phyloP scores from a whole-genome alignment of 228 moss, liverwort and hornwort species.

The Sphagnum magellanicum region DNA sequence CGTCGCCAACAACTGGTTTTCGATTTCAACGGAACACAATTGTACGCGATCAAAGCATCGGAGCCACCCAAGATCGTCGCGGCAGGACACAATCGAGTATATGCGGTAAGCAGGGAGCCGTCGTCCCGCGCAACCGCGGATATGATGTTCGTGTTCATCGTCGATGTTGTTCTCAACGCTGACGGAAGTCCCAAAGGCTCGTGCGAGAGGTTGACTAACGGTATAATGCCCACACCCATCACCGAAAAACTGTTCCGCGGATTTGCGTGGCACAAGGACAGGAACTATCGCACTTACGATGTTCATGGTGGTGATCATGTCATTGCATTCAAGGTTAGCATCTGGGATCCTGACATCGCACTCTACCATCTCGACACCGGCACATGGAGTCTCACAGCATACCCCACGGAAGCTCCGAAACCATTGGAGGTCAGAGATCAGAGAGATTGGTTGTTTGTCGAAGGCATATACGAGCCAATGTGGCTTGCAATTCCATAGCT shows the following conservation, averaged over 20 bases:
- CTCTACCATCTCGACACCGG: not conserved
- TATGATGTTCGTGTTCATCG: not conserved
- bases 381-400: not conserved
- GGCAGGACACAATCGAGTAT: not conserved
- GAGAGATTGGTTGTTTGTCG: not conserved
- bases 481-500: conserved; percentile 1
- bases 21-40: not conserved
- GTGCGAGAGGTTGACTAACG: not conserved
- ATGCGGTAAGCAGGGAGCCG: conserved; percentile 1
- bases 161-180: not conserved
- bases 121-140: too few relatives aligned
- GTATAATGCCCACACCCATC: not conserved
- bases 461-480: not conserved
- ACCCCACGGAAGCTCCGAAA: not conserved
- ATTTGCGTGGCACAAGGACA: not conserved
- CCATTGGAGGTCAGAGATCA: not conserved
- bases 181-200: conserved; percentile 4
- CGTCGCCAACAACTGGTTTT: not conserved
- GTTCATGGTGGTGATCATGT: not conserved
- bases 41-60: not conserved
- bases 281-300: not conserved
- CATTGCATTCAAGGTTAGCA: not conserved
- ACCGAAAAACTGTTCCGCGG: not conserved
- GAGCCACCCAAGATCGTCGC: conserved; percentile 2
- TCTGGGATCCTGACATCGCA: not conserved